Percentiles rank a stretch among this genome's conserved stretches.
Conservation (phyloP, 2,329 filamentous ascomycete genomes). For the Akanthomyces dipterigenus region DNA sequence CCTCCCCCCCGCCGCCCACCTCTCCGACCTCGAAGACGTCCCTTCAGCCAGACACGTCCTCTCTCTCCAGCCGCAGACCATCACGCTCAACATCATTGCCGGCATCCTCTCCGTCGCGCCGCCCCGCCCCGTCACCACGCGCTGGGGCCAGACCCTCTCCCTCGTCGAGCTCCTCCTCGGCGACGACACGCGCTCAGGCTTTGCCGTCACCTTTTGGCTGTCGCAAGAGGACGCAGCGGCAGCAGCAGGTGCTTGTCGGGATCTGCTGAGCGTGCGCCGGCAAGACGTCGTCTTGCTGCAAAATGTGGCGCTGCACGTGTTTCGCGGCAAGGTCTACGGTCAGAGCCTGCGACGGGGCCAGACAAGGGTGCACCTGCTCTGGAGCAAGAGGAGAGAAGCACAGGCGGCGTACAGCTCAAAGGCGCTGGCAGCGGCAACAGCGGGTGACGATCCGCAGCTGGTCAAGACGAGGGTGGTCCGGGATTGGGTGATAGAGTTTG, state of each 20-base stretch:
- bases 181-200: slow-evolving; percentile 76
- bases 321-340: slow-evolving; percentile 72
- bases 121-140: slow-evolving; percentile 61
- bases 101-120: slow-evolving; percentile 67
- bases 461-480: slow-evolving; percentile 61
- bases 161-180: slow-evolving; percentile 74
- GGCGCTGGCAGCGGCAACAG: slow-evolving; percentile 33
- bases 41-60: slow-evolving; percentile 60
- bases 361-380: slow-evolving; percentile 63
- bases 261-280: slow-evolving; percentile 45
- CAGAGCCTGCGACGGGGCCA: slow-evolving; percentile 68
- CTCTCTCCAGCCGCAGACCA: slow-evolving; percentile 68
- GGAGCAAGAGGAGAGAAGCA: slow-evolving; percentile 35
- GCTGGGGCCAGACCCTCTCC: slow-evolving; percentile 53
- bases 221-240: slow-evolving; percentile 30
- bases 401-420: slow-evolving; percentile 50
- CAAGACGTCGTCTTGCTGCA: slow-evolving; percentile 75
- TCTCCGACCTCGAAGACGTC: slow-evolving; percentile 57
- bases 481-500: slow-evolving; percentile 69
- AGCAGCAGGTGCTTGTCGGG: slow-evolving; percentile 13
- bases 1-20: slow-evolving; percentile 26
- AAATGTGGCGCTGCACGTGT: slow-evolving; percentile 72
- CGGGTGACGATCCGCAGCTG: slow-evolving; percentile 40
- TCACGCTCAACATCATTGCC: slow-evolving; percentile 76
- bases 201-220: slow-evolving; percentile 82